Base-by-base conservation (phyloP, 306 rosid genomes). In the Vigna radiata region DNA sequence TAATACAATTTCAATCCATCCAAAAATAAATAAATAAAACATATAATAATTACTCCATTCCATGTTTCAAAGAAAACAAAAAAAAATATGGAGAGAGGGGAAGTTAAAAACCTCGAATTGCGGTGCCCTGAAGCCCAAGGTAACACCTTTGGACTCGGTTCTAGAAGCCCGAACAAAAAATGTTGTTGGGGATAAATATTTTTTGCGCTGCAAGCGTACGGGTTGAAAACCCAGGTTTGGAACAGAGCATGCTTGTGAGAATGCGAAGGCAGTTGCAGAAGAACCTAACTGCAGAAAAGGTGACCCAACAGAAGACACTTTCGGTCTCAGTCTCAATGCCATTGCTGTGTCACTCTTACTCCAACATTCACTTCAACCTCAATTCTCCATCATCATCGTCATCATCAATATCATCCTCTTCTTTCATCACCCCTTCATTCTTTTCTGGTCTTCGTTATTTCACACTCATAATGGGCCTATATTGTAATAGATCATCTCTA, bases 121-220 rank as follows among this genome's bases (percentile, higher is more conserved):
- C 6, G 98, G 96, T 37, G 97, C 83, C 78, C 93, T 88, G 90
- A 85, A 92, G 74, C 96, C 97, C 84, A 92, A 75, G 39, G 87
- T 84, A 69, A 81, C 83, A 21, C 83, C 86, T 89, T 82, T 77
- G 75, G 98, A 90, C 76, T 85, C 89, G 5, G 77, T 85, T 82
- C 92, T 83, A 16, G 93, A 80, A 18, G 92, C 94, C 66, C 87
- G 89, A 85, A 89, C 69, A 33, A 88, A 53, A 12, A 90, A 33
- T 70, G 65, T 82, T 72, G 75, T 75, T 31, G 87, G 64, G 43
- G 77, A 37, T 44, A 76, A 15, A 64, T 83, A 53, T 68, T 23
- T 87, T 31, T 68, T 82, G 11, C 39, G 83, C 33, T 73, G 82
- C 1, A 63, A 72, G 63, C 52, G 82, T 79, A 47, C 75, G 79